phyloP scores from a whole-genome alignment of 2,329 filamentous ascomycete genomes.

The Xylariales sp. region DNA sequence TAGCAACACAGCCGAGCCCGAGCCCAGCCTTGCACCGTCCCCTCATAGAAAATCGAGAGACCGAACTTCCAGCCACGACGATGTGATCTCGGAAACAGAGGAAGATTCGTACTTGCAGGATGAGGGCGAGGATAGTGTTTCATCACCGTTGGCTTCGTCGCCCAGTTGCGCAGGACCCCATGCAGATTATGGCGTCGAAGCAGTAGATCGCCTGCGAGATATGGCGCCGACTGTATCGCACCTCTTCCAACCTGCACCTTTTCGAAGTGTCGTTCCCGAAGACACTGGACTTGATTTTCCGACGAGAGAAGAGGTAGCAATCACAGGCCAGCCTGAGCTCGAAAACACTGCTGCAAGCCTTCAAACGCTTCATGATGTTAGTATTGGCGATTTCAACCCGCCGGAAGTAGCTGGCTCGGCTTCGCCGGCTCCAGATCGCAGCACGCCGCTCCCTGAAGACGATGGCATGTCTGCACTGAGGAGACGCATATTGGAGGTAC shows the following conservation, averaged over 20 bases:
- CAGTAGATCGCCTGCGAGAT: no score
- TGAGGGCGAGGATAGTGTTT: conserved; percentile 16
- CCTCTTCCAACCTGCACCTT: no score
- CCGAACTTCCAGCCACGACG: conserved; percentile 16
- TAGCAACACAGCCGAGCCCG: conserved; percentile 25
- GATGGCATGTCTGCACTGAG: conserved; percentile 72
- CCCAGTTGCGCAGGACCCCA: no score
- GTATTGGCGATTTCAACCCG: neutral
- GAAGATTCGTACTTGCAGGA: conserved; percentile 20
- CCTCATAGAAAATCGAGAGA: conserved; percentile 18
- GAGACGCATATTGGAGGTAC: conserved; percentile 64
- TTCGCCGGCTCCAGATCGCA: conserved; percentile 6
- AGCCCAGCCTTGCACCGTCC: conserved; percentile 29
- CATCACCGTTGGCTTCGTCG: conserved; percentile 20
- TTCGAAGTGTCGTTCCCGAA: no score
- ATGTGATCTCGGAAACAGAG: conserved; percentile 24
- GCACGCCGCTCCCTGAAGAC: conserved; percentile 59
- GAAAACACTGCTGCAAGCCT: no score
- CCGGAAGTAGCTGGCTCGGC: neutral
- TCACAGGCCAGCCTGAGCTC: no score
- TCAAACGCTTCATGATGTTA: no score
- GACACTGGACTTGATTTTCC: no score
- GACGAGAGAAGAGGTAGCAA: no score
- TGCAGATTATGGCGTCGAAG: no score
- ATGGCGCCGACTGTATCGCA: no score